These are phyloP conservation scores for Amanita phalloides DNA, from an alignment of 768 basidiomycete species.

Conservation along the genomic window DNA sequence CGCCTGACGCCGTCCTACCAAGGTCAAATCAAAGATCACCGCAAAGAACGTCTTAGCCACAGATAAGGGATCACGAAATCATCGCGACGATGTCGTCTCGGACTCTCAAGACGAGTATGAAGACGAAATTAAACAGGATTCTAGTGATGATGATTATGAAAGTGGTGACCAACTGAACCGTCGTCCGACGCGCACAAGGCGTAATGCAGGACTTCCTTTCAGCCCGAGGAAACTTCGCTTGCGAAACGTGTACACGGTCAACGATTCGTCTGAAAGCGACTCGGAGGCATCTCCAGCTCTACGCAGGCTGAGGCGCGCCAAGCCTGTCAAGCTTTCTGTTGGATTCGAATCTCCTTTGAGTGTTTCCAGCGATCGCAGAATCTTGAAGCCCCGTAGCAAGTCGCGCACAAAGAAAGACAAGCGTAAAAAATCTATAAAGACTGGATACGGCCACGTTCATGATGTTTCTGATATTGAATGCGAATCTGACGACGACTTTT, in stretches of 20 bases:
- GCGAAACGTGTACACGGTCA: constrained; percentile 18
- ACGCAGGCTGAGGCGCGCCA: constrained; percentile 38
- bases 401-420: neutral
- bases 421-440: constrained; percentile 3
- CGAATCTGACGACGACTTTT: constrained; percentile 42
- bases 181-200: constrained; percentile 12
- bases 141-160: constrained; percentile 19
- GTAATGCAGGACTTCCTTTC: constrained; percentile 39
- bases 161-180: constrained; percentile 12
- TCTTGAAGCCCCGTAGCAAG: constrained; percentile 17
- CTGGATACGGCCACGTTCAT: constrained; percentile 36
- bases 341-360: constrained; percentile 19
- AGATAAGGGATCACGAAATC: constrained; percentile 13
- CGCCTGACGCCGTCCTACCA: constrained; percentile 25
- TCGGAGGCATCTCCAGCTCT: constrained; percentile 17
- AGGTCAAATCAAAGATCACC: constrained; percentile 42
- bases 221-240: constrained; percentile 56
- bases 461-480: constrained; percentile 30
- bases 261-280: constrained; percentile 27
- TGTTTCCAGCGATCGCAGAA: constrained; percentile 16
- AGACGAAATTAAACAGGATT: constrained; percentile 11
- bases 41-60: constrained; percentile 28
- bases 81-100: constrained; percentile 13
- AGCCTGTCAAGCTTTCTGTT: constrained; percentile 24
- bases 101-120: constrained; percentile 23